These are phyloP conservation scores for Brassica nigra DNA, from an alignment of 345 rosid genomes.

Conservation along the genomic window DNA sequence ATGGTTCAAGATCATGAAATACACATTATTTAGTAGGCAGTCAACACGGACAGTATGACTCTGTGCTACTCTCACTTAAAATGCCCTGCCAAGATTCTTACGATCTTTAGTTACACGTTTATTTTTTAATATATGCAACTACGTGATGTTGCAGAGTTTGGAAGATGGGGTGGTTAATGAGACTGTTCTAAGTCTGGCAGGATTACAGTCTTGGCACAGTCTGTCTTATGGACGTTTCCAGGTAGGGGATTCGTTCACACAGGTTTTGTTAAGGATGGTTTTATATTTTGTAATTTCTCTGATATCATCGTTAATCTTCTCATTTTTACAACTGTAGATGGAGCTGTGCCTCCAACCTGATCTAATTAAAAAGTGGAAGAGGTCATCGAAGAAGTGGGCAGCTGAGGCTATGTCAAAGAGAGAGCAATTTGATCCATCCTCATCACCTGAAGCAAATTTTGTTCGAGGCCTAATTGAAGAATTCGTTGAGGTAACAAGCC, in stretches of 20 bases:
- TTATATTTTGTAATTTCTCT: neutral
- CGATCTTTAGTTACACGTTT: neutral
- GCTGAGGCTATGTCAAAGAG: constrained; percentile 67
- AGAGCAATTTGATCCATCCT: constrained; percentile 59
- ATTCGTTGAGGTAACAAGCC: constrained; percentile 41
- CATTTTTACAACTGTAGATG: constrained; percentile 54
- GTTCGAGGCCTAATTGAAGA: constrained; percentile 74
- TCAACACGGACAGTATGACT: neutral
- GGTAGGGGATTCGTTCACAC: constrained; percentile 44
- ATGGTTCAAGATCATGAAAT: neutral
- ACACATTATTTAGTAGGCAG: constrained; percentile 1
- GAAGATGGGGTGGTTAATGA: constrained; percentile 93
- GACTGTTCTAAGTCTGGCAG: constrained; percentile 76
- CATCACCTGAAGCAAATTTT: constrained; percentile 69
- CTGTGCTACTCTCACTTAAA: neutral
- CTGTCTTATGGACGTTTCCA: constrained; percentile 95
- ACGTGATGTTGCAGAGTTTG: constrained; percentile 69
- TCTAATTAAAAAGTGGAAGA: constrained; percentile 88
- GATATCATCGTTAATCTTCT: neutral
- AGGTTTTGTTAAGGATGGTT: constrained; percentile 3
- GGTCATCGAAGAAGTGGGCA: constrained; percentile 70
- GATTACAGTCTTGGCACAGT: constrained; percentile 85
- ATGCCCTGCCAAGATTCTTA: too few species aligned
- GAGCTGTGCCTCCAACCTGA: constrained; percentile 88
- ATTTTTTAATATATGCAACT: constrained; percentile 9